Evolutionary conservation across 1,139 yeast genomes (phyloP), one percentile per base, ranked within the genome.

Genomic region (Debaryomyces udenii): DNA sequence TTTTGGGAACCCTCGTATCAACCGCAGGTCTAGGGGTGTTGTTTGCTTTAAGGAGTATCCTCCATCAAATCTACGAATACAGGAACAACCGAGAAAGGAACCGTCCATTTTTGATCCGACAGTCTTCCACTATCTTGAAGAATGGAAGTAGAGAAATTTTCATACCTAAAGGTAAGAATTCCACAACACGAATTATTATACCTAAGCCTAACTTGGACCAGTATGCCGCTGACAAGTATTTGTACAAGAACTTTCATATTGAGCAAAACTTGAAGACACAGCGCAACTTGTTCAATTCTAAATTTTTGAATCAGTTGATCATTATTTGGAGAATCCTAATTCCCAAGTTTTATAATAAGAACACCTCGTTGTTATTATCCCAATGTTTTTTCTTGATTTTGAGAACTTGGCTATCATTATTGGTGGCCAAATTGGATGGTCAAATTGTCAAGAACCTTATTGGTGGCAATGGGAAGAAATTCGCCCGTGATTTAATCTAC

Each of bases 371-470:
- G 38, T 67, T 91, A 37, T 59, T 80, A 2, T 71, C 89, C 6
- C 96, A 91, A 56, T 81, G 94, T 41, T 72, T 81, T 48, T 87
- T 89, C 55, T 72, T 91, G 41, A 72, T 88, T 23, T 71, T 89
- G 49, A 75, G 98, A 63, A 91, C 98, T 0, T 91, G 93, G 86
- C 72, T 91, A 44, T 86, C 95, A 23, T 71, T 91, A 44, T 68
- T 90, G 44, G 90, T 91, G 33, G 96, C 98, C 3, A 85, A 86
- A 57, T 70, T 91, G 39, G 97, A 91, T 63, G 97, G 97, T 56
- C 93, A 87, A 58, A 86, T 91, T 40, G 96, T 90, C 35, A 84
- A 88, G 59, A 94, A 90, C 61, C 78, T 91, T 58, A 89, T 91
- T 53, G 86, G 91, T 26, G 91, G 90, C 11, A 81, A 86, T 52